Conservation (phyloP, 352 stramenopile genomes). For the Pythium myriotylum region DNA sequence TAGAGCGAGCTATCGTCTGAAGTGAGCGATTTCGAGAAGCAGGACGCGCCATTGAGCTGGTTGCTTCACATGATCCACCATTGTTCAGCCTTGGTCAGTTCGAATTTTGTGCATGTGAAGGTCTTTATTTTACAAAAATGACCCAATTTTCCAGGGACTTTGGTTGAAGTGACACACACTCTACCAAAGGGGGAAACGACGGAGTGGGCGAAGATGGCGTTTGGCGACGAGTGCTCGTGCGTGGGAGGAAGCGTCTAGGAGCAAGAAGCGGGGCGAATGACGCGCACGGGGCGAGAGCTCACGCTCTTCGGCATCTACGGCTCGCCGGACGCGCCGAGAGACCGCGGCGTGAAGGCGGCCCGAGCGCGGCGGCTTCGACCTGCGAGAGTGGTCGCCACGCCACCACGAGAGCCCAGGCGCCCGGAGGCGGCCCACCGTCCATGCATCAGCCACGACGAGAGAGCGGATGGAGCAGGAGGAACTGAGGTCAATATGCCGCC, state of each 20-base stretch:
- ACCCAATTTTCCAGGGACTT: neutral
- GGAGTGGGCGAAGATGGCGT: too few species aligned
- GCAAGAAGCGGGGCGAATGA: too few species aligned
- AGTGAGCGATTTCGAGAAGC: too few species aligned
- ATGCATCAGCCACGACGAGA: neutral
- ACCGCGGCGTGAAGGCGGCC: neutral
- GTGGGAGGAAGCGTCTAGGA: too few species aligned
- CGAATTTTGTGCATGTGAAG: too few species aligned
- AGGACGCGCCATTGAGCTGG: too few species aligned
- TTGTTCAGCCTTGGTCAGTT: conserved; percentile 72
- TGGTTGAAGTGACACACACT: neutral
- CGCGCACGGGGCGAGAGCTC: conserved; percentile 23
- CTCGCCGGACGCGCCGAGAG: neutral
- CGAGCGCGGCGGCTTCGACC: neutral
- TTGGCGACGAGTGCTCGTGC: too few species aligned
- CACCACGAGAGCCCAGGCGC: too few species aligned
- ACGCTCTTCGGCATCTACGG: conserved; percentile 32
- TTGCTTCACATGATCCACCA: too few species aligned
- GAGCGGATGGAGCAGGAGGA: too few species aligned
- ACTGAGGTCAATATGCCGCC: too few species aligned
- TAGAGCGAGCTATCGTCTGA: too few species aligned
- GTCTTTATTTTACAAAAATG: neutral
- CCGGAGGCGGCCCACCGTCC: neutral
- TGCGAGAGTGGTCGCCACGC: conserved; percentile 1
- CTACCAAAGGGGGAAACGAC: neutral